Conservation (phyloP, 441 rosid genomes). For the Eruca vesicaria region DNA sequence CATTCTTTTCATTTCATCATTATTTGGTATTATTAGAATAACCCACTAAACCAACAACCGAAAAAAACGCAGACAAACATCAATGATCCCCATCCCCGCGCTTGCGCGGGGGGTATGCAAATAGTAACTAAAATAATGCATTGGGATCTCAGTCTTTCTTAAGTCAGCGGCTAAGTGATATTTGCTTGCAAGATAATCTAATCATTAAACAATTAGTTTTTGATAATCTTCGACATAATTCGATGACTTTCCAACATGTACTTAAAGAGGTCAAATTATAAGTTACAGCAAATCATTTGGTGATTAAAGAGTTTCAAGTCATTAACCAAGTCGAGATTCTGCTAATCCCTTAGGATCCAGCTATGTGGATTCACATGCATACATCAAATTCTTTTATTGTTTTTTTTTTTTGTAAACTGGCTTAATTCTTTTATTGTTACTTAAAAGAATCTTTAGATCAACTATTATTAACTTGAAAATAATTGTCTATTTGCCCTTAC, state of each 20-base stretch:
- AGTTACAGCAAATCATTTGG: background rate
- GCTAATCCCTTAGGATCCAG: background rate
- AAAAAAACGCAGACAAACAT: no score
- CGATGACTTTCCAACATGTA: background rate
- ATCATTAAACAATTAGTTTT: background rate
- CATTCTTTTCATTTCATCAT: no score
- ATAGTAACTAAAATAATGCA: background rate
- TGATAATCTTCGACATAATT: background rate
- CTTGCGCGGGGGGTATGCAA: no score
- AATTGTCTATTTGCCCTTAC: background rate
- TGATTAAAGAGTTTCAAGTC: background rate
- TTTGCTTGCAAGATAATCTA: constrained; percentile 32
- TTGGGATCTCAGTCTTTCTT: constrained; percentile 19
- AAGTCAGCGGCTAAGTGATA: constrained; percentile 24
- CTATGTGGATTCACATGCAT: constrained; percentile 14
- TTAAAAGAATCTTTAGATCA: background rate
- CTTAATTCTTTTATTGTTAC: background rate
- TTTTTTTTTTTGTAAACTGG: background rate
- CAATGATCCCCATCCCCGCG: no score
- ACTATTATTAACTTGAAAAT: background rate
- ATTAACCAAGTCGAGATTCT: constrained; percentile 1
- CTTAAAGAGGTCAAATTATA: background rate
- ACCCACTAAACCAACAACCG: no score
- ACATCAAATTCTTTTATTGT: background rate
- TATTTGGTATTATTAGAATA: no score